These are phyloP conservation scores for Cucurbita pepo DNA, from an alignment of 306 rosid genomes.

Conservation along the genomic window DNA sequence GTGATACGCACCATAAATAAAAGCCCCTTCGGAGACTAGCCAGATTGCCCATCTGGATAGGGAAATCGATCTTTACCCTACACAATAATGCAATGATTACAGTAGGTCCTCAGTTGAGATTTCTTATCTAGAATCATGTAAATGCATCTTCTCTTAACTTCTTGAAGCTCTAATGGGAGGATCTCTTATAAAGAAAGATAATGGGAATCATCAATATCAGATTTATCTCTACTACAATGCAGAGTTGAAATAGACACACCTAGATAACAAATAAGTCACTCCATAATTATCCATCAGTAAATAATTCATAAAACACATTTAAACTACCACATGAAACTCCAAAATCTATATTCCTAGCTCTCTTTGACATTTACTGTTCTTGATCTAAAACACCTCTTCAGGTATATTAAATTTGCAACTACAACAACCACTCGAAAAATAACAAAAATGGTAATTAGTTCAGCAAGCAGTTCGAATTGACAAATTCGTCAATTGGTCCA, in stretches of 20 bases:
- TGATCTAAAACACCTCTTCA: neutral
- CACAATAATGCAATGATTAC: neutral
- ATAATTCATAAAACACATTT: neutral
- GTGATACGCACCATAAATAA: slow-evolving; percentile 43
- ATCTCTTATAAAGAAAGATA: neutral
- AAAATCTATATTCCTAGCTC: neutral
- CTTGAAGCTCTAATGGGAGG: neutral
- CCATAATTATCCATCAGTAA: neutral
- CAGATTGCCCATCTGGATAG: slow-evolving; percentile 67
- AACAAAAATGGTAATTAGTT: neutral
- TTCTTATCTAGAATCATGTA: neutral
- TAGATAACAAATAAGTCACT: neutral
- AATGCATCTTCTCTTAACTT: neutral
- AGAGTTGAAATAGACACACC: neutral
- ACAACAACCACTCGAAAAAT: neutral
- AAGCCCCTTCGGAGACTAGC: slow-evolving; percentile 62
- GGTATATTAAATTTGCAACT: neutral
- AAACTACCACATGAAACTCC: neutral
- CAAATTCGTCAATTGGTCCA: neutral
- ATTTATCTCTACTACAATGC: neutral
- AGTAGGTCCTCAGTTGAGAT: neutral
- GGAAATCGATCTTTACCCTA: slow-evolving; percentile 94
- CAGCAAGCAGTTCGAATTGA: neutral
- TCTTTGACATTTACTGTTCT: neutral
- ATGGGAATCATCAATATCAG: neutral